Percentiles rank a stretch among this genome's conserved stretches.
Conservation (phyloP, 2,329 filamentous ascomycete species). For the Pseudogymnoascus sp. region DNA sequence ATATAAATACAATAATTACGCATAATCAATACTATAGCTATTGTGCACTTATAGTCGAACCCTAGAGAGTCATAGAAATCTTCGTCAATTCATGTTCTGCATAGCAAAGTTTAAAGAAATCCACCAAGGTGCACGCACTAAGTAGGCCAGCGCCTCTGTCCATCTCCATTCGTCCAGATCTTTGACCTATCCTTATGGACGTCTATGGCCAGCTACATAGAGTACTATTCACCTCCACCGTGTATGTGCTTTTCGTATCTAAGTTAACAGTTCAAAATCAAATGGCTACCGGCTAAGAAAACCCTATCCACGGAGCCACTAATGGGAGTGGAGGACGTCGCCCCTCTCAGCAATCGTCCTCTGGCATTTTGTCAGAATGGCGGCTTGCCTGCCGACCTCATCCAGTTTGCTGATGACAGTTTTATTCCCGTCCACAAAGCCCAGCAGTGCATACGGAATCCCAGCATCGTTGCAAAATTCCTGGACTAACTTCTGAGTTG, state of each 20-base stretch:
- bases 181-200: neutral
- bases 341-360: constrained; percentile 31
- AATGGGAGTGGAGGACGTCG: constrained; percentile 25
- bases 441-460: constrained; percentile 78
- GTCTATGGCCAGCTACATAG: neutral
- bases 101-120: constrained; percentile 1
- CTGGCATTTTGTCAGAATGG: constrained; percentile 68
- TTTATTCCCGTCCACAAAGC: constrained; percentile 76
- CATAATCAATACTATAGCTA: neutral
- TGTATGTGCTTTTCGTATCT: neutral
- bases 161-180: neutral
- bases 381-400: constrained; percentile 72
- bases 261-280: neutral
- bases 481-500: constrained; percentile 64
- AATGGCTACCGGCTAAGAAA: neutral
- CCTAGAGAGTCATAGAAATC: neutral
- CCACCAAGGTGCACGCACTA: neutral
- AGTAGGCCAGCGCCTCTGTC: neutral
- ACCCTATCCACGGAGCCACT: neutral
- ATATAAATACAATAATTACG: neutral
- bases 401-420: constrained; percentile 67
- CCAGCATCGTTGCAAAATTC: constrained; percentile 75
- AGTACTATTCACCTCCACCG: neutral
- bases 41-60: neutral
- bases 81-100: constrained; percentile 1